Conservation (phyloP, 23 red algal genomes). For the Chondrus crispus region DNA sequence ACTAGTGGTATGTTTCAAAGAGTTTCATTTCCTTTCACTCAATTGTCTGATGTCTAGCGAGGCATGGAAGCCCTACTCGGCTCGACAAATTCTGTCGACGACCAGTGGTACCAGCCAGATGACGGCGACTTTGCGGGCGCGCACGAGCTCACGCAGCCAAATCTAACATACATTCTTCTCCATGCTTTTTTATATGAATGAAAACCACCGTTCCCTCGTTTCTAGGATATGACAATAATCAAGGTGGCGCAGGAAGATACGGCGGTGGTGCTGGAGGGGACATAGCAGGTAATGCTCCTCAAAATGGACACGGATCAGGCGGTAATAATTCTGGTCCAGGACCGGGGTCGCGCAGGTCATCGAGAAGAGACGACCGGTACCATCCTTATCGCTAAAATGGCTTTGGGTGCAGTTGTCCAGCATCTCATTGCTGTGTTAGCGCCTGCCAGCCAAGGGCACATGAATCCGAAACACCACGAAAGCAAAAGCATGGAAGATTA, state of each 20-base stretch:
- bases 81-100: not conserved
- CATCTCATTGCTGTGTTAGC: too few relatives aligned
- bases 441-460: too few relatives aligned
- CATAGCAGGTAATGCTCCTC: not conserved
- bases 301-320: slow-evolving; percentile 11
- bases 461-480: too few relatives aligned
- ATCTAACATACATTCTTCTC: not conserved
- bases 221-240: slow-evolving; percentile 32
- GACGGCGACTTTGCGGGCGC: not conserved
- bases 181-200: not conserved
- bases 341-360: slow-evolving; percentile 23
- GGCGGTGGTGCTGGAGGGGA: slow-evolving; percentile 17
- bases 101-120: not conserved
- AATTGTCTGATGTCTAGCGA: not conserved
- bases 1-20: not conserved
- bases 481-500: too few relatives aligned
- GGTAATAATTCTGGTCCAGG: not conserved
- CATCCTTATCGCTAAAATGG: slow-evolving; percentile 59
- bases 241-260: slow-evolving; percentile 21
- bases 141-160: not conserved
- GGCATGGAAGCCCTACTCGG: not conserved
- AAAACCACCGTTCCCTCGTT: not conserved
- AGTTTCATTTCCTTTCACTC: not conserved
- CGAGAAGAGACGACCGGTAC: slow-evolving; percentile 56
- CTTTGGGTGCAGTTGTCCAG: too few relatives aligned